Conservation (phyloP, 352 stramenopile species). For the Phytophthora litchii region DNA sequence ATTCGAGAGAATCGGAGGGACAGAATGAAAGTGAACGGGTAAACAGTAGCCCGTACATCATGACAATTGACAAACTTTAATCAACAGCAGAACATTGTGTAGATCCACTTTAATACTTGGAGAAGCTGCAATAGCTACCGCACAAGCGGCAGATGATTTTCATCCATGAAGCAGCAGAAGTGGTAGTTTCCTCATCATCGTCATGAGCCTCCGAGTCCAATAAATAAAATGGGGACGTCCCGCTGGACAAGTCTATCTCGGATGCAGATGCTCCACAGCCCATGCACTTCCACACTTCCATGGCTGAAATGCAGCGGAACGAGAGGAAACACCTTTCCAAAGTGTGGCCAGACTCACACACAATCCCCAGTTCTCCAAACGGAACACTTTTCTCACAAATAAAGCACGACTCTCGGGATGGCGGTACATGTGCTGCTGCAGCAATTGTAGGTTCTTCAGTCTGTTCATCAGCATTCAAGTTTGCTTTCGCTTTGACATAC, state of each 20-base stretch:
- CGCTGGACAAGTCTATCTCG: constrained; percentile 53
- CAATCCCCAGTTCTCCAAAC: constrained; percentile 67
- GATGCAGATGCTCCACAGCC: constrained; percentile 69
- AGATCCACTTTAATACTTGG: constrained; percentile 55
- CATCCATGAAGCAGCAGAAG: constrained; percentile 10
- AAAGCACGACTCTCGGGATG: constrained; percentile 65
- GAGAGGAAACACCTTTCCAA: constrained; percentile 82
- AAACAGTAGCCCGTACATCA: constrained; percentile 2
- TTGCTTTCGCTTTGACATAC: constrained; percentile 40
- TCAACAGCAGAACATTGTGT: neutral
- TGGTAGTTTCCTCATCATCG: constrained; percentile 1
- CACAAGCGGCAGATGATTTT: constrained; percentile 75
- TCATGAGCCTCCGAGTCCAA: constrained; percentile 44
- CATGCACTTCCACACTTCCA: constrained; percentile 86
- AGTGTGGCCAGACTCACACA: constrained; percentile 63
- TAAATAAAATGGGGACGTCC: constrained; percentile 67
- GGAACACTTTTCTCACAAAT: constrained; percentile 69
- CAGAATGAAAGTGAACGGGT: neutral
- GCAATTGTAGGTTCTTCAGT: neutral
- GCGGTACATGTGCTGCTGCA: constrained; percentile 29
- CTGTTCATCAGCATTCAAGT: neutral
- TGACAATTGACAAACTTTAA: neutral
- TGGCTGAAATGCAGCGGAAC: constrained; percentile 64
- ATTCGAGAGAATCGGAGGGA: neutral
- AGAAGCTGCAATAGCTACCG: constrained; percentile 81